Base-by-base conservation (phyloP, 352 stramenopile genomes). In the Saprolegnia diclina region DNA sequence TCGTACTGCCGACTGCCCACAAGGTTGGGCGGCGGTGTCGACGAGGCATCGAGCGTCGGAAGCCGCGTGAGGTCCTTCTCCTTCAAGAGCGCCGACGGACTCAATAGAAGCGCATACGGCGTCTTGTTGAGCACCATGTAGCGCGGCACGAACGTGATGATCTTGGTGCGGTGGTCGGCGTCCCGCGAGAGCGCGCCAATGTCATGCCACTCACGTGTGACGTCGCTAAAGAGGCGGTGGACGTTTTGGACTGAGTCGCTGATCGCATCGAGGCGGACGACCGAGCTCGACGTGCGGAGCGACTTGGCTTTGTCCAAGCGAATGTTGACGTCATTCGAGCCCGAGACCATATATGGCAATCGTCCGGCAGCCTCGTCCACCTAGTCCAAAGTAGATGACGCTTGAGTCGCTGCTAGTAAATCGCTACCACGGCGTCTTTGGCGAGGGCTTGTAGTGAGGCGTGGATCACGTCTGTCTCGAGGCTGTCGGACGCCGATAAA, bases 71-170 rank as follows among this genome's bases (percentile, higher is more conserved):
- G 26, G 13, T 64, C 56, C 26, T 7, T 69, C 32, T 69, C 54
- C 18, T 69, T 61, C 11, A 69, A 21, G 18, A 69, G 53, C 42
- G 44, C 14, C 14, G 63, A 40, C 18, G 63, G 63, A 42, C 63
- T 62, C 6, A 69, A 79, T 38, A 89, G 46, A n/a, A 95, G 45
- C 35, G 83, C 67, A 32, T 87, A 75, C 14, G 84, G 68, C 0
- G 87, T 90, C 29, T 81, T 79, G 45, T 95, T 94, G 19, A 91
- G 53, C 24, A 95, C 73, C 10, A 94, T 72, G 65, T 92, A 94
- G 7, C 87, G 79, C 53, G 93, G 84, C 0, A 93, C 79, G 50
- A 95, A 92, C 11, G 81, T 92, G 5, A 89, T 79, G 52, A 90
- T 85, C 35, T 79, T 95, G 18, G 82, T 81, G 64, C 77, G 85